Base-by-base conservation (phyloP, 1,284 basidiomycete genomes). In the Athelia sp. region DNA sequence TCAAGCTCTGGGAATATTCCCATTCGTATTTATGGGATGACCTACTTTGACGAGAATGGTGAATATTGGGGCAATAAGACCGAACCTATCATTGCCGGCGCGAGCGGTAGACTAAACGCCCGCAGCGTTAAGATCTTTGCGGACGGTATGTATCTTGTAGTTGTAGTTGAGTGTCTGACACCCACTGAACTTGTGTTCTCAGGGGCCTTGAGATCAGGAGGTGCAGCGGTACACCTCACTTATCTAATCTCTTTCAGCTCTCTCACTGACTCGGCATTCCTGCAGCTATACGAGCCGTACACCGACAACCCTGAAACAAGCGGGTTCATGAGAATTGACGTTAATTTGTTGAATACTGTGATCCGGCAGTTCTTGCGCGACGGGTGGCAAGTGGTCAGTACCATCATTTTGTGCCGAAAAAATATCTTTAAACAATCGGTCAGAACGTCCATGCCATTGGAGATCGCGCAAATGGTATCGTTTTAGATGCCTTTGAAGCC, bases 381-480 rank as follows among this genome's bases (percentile, higher is more conserved):
- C 63, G 84, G 84, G 2, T 89, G 86, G 85, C 86, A 89, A 71
- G 83, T 87, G 54, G 90, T 91, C 63, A 64, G 87, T 22, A 44
- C 71, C 3, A 14, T 24, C 23, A 52, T n/a, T 42, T 35, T 29
- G n/a, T 50, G 45, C 44, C 19, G 18, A 29, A 46, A 23, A 52
- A 48, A 4, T 26, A 38, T 26, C 32, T 32, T 14, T 50, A 40
- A 17, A 48, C 22, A 29, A n/a, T 9, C 48, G 49, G 15, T 18
- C 54, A 92, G 87, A 93, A 93, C 59, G 82, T 92, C 10, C 93
- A 96, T 67, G 90, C 90, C 11, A 94, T 97, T 38, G 94, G 94
- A 10, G 94, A 97, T 66, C 80, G 87, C 45, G 93, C 93, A 29
- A 96, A 96, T 62, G 78, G 84, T 23, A 75, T 93, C 36, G 85